A percentile compares a stretch with the other conserved stretches of the same genome.
phyloP scores from a whole-genome alignment of 2,329 filamentous ascomycete species.

The Sporothrix schenckii region DNA sequence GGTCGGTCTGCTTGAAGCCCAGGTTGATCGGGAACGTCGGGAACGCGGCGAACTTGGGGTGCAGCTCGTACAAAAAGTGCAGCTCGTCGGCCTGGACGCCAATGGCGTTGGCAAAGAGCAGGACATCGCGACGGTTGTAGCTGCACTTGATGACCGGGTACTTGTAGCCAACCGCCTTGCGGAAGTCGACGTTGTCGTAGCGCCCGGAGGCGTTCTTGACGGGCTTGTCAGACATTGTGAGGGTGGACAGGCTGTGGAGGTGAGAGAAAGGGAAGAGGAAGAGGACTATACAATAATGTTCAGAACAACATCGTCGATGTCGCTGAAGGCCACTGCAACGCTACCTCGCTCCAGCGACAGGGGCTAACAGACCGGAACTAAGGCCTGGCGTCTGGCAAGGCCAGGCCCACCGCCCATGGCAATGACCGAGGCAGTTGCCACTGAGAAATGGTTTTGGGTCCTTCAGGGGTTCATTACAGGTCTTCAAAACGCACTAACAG shows the following conservation, averaged over 20 bases:
- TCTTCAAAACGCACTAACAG: too few relatives aligned
- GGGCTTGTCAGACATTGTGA: constrained; percentile 38
- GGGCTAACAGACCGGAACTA: neutral
- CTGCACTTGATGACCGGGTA: constrained; percentile 46
- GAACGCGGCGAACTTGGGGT: constrained; percentile 50
- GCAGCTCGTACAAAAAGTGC: constrained; percentile 51
- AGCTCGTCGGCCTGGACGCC: constrained; percentile 46
- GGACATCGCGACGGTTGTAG: constrained; percentile 50
- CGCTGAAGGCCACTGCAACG: neutral
- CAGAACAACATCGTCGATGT: neutral
- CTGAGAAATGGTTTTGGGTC: too few relatives aligned
- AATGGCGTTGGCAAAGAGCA: constrained; percentile 50
- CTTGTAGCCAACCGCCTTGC: constrained; percentile 45
- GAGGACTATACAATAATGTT: neutral
- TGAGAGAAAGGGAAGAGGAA: neutral
- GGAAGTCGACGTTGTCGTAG: constrained; percentile 49
- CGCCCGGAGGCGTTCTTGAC: constrained; percentile 46
- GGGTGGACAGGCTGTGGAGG: neutral
- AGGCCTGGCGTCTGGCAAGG: neutral
- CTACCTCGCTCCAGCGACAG: constrained; percentile 8
- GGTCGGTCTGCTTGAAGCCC: constrained; percentile 50
- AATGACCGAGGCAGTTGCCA: neutral
- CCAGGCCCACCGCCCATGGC: neutral
- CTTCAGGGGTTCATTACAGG: too few relatives aligned
- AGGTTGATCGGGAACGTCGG: constrained; percentile 54